Conservation (phyloP, 2,329 filamentous ascomycete genomes). For the Calonectria henricotiae region DNA sequence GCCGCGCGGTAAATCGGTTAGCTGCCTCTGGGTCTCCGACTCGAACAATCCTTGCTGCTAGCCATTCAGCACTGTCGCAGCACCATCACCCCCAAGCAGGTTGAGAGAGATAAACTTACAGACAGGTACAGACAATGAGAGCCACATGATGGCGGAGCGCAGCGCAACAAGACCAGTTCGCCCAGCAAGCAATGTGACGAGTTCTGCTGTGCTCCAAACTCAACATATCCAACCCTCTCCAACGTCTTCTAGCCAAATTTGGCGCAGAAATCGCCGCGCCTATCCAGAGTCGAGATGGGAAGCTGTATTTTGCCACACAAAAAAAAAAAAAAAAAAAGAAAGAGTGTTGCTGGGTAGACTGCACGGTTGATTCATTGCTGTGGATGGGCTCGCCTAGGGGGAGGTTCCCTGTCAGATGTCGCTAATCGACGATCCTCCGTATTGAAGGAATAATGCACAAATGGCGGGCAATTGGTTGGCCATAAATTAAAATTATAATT, state of each 20-base stretch:
- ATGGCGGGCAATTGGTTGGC: not conserved
- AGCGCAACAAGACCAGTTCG: not conserved
- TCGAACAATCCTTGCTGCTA: conserved; percentile 24
- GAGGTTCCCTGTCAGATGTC: conserved; percentile 24
- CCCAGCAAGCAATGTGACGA: not conserved
- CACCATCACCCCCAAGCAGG: conserved; percentile 30
- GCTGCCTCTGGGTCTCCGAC: conserved; percentile 2
- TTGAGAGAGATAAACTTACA: not conserved
- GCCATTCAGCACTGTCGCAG: conserved; percentile 30
- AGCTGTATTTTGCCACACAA: not conserved
- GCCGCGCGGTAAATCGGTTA: not conserved
- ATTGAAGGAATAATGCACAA: not conserved
- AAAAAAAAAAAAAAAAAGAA: no score
- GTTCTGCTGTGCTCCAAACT: not conserved
- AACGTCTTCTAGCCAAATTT: not conserved
- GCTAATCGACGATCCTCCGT: conserved; percentile 27
- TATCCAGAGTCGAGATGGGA: not conserved
- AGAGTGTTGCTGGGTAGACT: not conserved
- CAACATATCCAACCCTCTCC: not conserved
- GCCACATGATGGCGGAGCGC: conserved; percentile 1
- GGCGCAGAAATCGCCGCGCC: not conserved
- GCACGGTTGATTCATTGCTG: not conserved
- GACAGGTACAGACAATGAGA: not conserved
- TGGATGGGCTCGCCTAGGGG: not conserved
- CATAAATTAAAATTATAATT: no score